These are phyloP conservation scores for Diaporthe vexans DNA, from an alignment of 2,329 filamentous ascomycete genomes.

Conservation along the genomic window DNA sequence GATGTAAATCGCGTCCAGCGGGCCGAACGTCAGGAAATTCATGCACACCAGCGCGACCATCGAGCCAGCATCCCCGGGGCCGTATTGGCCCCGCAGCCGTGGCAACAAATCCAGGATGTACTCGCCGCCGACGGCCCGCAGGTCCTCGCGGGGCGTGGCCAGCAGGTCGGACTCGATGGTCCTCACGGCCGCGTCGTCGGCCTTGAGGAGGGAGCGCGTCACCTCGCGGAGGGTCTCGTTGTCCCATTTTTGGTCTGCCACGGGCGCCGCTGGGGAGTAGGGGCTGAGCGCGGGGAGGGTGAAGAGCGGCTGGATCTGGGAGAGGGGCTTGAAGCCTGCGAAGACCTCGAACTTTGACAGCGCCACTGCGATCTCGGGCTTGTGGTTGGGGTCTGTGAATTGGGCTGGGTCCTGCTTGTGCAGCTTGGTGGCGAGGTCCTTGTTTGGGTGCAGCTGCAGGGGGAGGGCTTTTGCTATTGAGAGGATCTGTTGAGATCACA, in stretches of 20 bases:
- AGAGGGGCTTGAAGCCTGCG: constrained; percentile 78
- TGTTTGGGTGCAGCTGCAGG: constrained; percentile 82
- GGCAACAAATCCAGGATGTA: constrained; percentile 77
- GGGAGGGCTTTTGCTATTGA: constrained; percentile 83
- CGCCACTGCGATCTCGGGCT: constrained; percentile 83
- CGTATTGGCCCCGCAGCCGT: constrained; percentile 75
- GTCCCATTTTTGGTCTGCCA: constrained; percentile 58
- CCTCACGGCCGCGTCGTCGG: constrained; percentile 65
- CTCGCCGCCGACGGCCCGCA: constrained; percentile 60
- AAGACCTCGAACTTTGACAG: constrained; percentile 81
- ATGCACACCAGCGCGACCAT: constrained; percentile 79
- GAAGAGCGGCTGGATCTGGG: constrained; percentile 71
- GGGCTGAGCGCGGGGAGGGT: constrained; percentile 66
- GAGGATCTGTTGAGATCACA: constrained; percentile 64
- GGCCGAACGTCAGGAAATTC: constrained; percentile 78
- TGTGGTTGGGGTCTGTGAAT: constrained; percentile 82
- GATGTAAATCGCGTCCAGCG: constrained; percentile 78
- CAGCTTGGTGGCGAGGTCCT: constrained; percentile 73
- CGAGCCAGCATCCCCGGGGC: constrained; percentile 73
- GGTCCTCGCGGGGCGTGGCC: constrained; percentile 60
- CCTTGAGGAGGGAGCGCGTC: constrained; percentile 67
- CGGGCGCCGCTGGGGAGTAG: constrained; percentile 63
- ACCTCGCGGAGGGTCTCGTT: constrained; percentile 70
- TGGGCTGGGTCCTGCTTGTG: constrained; percentile 74
- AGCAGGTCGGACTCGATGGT: constrained; percentile 66